Evolutionary conservation across 495 filamentous ascomycete genomes (phyloP).

Genomic region (Tricharina praecox): DNA sequence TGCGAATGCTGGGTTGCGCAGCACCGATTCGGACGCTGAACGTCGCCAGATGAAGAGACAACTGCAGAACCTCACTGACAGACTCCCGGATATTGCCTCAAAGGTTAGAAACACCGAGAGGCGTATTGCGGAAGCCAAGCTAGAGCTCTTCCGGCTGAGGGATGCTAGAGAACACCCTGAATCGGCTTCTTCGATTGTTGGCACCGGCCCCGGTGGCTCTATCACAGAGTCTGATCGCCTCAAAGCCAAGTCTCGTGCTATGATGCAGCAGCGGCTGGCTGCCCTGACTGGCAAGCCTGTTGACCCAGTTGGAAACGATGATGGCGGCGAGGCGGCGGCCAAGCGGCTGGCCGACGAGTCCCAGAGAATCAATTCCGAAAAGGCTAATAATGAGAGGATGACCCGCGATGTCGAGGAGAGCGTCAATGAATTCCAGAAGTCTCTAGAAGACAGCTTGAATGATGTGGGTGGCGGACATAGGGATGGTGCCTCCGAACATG

Average conservation of each 20-base stretch:
- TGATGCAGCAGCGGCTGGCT: constrained; percentile 95
- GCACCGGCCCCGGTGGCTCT: constrained; percentile 79
- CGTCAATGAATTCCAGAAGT: constrained; percentile 69
- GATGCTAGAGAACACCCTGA: constrained; percentile 86
- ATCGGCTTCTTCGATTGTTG: constrained; percentile 66
- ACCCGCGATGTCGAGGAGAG: constrained; percentile 93
- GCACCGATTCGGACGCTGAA: constrained; percentile 70
- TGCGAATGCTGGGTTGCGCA: constrained; percentile 57
- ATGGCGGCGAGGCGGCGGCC: constrained; percentile 58
- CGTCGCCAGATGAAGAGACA: constrained; percentile 70
- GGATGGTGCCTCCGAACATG: constrained; percentile 49
- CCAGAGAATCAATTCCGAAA: constrained; percentile 58
- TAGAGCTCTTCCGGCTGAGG: constrained; percentile 85
- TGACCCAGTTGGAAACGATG: constrained; percentile 41
- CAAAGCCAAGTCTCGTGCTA: constrained; percentile 85
- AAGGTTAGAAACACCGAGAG: constrained; percentile 82
- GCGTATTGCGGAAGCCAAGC: constrained; percentile 72
- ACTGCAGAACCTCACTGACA: constrained; percentile 72
- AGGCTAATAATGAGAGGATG: constrained; percentile 90
- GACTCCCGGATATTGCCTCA: constrained; percentile 79
- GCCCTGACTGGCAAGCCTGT: constrained; percentile 72
- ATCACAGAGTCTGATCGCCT: constrained; percentile 89
- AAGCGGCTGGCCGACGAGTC: constrained; percentile 78
- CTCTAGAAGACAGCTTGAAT: constrained; percentile 73
- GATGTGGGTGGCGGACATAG: constrained; percentile 49